Conservation (phyloP, 345 rosid genomes). For the Punica granatum region DNA sequence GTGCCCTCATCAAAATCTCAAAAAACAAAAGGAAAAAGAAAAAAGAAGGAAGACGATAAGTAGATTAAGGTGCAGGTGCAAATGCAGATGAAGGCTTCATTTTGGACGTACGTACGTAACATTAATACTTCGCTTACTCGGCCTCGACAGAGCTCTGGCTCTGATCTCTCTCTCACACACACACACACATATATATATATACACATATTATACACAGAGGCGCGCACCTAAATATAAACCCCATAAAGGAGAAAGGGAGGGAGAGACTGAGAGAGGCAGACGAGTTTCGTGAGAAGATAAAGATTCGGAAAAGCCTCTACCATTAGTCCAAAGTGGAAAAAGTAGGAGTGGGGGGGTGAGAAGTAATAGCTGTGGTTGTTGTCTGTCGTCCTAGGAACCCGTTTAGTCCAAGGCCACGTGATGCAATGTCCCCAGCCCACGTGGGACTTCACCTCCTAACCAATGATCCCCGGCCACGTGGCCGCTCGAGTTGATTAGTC, state of each 20-base stretch:
- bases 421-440: slow-evolving; percentile 5
- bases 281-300: background rate
- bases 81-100: slow-evolving; percentile 54
- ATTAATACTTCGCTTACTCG: no score
- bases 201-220: no score
- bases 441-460: background rate
- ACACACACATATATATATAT: no score
- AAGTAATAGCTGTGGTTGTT: background rate
- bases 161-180: no score
- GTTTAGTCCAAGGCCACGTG: slow-evolving; percentile 4
- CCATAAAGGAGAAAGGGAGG: background rate
- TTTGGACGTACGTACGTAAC: slow-evolving; percentile 11
- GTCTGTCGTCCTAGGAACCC: background rate
- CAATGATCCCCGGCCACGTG: background rate
- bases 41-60: background rate
- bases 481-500: no score
- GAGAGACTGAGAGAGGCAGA: background rate
- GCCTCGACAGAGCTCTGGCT: no score
- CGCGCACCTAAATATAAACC: no score
- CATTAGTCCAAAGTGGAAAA: background rate
- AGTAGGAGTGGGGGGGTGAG: background rate
- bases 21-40: background rate
- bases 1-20: background rate
- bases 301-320: slow-evolving; percentile 2
- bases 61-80: slow-evolving; percentile 57